phyloP scores from a whole-genome alignment of 768 basidiomycete species.

The Naematelia encephala region DNA sequence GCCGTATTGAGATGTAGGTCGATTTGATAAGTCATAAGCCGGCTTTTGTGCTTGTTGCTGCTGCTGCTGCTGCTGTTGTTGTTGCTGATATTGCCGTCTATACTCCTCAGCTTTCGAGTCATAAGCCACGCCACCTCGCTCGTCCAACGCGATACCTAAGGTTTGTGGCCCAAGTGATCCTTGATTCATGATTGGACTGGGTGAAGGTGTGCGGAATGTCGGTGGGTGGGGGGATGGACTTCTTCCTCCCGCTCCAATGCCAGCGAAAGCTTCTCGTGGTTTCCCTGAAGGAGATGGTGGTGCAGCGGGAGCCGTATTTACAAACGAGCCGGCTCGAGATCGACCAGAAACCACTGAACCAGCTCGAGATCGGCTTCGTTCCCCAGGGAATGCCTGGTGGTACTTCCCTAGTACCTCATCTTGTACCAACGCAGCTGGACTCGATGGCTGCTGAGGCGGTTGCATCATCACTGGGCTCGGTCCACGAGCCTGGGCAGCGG shows the following conservation, averaged over 20 bases:
- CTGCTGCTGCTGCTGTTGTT: slow-evolving; percentile 29
- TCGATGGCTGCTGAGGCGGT: slow-evolving; percentile 54
- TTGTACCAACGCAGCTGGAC: slow-evolving; percentile 52
- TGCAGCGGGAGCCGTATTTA: slow-evolving; percentile 41
- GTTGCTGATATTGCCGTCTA: slow-evolving; percentile 38
- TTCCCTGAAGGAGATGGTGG: slow-evolving; percentile 32
- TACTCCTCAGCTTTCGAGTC: slow-evolving; percentile 56
- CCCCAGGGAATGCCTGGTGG: slow-evolving; percentile 81
- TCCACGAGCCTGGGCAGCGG: slow-evolving; percentile 52
- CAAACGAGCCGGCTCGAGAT: slow-evolving; percentile 29
- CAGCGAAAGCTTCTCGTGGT: slow-evolving; percentile 63
- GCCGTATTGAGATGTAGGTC: neutral
- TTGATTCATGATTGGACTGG: slow-evolving; percentile 53
- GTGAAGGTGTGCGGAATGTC: slow-evolving; percentile 47
- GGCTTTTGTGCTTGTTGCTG: slow-evolving; percentile 31
- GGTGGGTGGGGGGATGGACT: slow-evolving; percentile 56
- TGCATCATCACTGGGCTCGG: slow-evolving; percentile 63
- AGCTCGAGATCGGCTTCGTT: slow-evolving; percentile 34
- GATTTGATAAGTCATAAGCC: slow-evolving; percentile 11
- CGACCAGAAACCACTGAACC: slow-evolving; percentile 31
- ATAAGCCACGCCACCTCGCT: slow-evolving; percentile 71
- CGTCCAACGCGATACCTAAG: slow-evolving; percentile 79
- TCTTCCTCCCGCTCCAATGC: slow-evolving; percentile 64
- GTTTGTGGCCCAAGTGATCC: slow-evolving; percentile 66
- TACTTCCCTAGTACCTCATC: slow-evolving; percentile 74